phyloP scores from a whole-genome alignment of 2,329 filamentous ascomycete species.

The Monilinia laxa region DNA sequence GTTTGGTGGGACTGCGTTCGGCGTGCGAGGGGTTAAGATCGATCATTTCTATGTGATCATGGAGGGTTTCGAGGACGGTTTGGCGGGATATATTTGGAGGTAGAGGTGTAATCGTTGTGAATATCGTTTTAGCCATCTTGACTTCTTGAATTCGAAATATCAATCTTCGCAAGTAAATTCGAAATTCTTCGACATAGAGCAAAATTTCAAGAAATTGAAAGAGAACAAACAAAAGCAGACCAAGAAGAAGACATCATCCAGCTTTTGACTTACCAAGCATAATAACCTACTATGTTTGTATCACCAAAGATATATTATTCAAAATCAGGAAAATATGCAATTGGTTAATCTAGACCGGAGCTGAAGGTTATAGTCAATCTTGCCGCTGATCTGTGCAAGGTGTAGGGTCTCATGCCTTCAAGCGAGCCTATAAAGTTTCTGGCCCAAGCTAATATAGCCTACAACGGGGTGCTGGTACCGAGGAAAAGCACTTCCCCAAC shows the following conservation, averaged over 20 bases:
- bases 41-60: conserved; percentile 80
- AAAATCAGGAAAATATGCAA: background rate
- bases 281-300: background rate
- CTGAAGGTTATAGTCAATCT: conserved; percentile 14
- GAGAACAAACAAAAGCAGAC: background rate
- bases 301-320: background rate
- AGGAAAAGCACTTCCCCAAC: background rate
- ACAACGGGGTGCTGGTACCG: background rate
- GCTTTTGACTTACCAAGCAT: conserved; percentile 6
- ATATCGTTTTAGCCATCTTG: conserved; percentile 51
- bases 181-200: background rate
- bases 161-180: background rate
- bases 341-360: conserved; percentile 10
- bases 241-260: background rate
- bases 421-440: background rate
- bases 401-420: background rate
- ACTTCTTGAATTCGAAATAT: background rate
- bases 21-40: conserved; percentile 62
- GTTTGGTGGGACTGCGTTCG: conserved; percentile 64
- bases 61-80: conserved; percentile 70
- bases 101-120: conserved; percentile 77
- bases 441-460: background rate
- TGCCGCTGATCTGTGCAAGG: conserved; percentile 17
- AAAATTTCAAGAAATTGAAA: background rate
- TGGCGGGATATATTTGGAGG: conserved; percentile 66